Conservation (phyloP, 352 stramenopile species). For the Thraustochytrium striatum region DNA sequence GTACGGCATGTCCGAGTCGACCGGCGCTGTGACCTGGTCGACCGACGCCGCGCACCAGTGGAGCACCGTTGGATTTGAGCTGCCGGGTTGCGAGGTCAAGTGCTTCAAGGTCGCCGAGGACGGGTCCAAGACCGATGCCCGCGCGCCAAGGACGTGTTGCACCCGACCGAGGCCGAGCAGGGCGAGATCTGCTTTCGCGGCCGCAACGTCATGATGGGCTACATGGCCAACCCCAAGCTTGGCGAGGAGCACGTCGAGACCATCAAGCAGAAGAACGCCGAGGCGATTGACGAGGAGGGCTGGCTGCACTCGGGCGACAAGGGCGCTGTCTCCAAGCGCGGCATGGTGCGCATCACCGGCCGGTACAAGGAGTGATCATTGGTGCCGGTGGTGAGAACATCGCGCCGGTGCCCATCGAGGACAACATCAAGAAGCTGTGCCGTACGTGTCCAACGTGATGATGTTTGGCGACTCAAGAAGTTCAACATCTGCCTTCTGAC, state of each 20-base stretch:
- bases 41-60: neutral
- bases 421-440: constrained; percentile 82
- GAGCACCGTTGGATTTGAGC: constrained; percentile 13
- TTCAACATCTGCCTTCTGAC: constrained; percentile 81
- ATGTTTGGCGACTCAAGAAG: constrained; percentile 85
- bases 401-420: constrained; percentile 81
- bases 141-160: neutral
- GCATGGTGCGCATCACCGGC: constrained; percentile 91
- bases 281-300: constrained; percentile 82
- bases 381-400: constrained; percentile 91
- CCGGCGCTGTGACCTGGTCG: constrained; percentile 12
- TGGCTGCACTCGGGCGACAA: constrained; percentile 89
- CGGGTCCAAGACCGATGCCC: constrained; percentile 35
- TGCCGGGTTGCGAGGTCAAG: constrained; percentile 22
- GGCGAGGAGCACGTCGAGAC: constrained; percentile 57
- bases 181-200: constrained; percentile 90
- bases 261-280: constrained; percentile 63
- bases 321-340: constrained; percentile 68
- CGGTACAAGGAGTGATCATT: constrained; percentile 94
- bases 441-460: constrained; percentile 79
- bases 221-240: constrained; percentile 82
- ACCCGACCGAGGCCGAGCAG: constrained; percentile 25
- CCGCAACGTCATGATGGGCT: constrained; percentile 84
- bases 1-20: constrained; percentile 57
- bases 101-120: constrained; percentile 22